Evolutionary conservation across 768 basidiomycete genomes (phyloP).

Genomic region (Agaricus subrufescens): DNA sequence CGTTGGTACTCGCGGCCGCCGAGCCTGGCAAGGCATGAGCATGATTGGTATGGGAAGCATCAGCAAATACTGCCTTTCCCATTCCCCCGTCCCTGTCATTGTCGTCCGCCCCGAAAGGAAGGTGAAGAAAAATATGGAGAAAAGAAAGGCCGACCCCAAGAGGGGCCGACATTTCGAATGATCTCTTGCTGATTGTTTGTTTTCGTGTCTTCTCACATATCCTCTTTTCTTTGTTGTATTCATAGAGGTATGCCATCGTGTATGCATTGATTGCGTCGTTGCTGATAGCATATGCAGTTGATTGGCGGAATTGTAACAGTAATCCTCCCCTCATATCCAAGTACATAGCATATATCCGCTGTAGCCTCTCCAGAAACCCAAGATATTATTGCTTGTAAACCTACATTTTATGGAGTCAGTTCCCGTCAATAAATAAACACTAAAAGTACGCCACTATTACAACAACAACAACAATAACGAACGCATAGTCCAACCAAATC

Average conservation of each 20-base stretch:
- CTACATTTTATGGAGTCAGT: no score
- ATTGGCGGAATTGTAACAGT: not conserved
- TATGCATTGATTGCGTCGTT: no score
- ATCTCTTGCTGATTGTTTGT: not conserved
- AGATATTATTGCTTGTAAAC: no score
- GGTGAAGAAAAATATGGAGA: slow-evolving; percentile 78
- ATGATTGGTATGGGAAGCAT: slow-evolving; percentile 42
- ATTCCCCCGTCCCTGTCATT: slow-evolving; percentile 93
- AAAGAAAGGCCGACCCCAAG: slow-evolving; percentile 85
- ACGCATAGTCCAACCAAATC: not conserved
- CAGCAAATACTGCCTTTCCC: slow-evolving; percentile 76
- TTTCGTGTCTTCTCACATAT: no score
- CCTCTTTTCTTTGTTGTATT: not conserved
- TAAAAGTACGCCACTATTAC: no score
- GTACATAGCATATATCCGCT: not conserved
- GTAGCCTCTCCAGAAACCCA: not conserved
- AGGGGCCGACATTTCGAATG: slow-evolving; percentile 74
- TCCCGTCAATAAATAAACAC: no score
- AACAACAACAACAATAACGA: not conserved
- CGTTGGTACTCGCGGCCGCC: slow-evolving; percentile 82
- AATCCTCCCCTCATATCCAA: no score
- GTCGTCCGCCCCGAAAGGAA: slow-evolving; percentile 91
- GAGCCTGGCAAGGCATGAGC: slow-evolving; percentile 34
- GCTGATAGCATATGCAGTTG: no score
- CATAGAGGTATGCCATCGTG: not conserved